Base-by-base conservation (phyloP, 2,329 filamentous ascomycete genomes). In the Bertia moriformis region DNA sequence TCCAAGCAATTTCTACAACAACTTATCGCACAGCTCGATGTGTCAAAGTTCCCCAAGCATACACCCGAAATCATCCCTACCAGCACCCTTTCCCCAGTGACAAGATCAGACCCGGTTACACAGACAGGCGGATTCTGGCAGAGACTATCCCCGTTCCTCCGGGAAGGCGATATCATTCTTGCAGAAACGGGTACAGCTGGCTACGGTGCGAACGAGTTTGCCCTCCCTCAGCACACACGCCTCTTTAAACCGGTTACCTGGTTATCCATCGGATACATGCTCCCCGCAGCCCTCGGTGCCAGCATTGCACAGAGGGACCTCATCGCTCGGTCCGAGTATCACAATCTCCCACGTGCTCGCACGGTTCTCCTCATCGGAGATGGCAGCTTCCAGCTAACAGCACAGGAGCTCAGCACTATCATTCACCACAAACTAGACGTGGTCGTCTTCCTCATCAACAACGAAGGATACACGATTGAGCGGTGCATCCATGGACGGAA, bases 351-450 rank as follows among this genome's bases (percentile, higher is more conserved):
- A 7, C 50, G 52, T 4, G 59, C 52, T n/a, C 58, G 69, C 40
- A 70, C 72, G 0, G 61, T 78, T 7, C 54, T 78, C 2, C 62
- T 75, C 43, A 75, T 75, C 22, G 75, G 74, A 4, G 75, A 79
- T 39, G 77, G 76, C 3, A 76, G 72, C 44, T 66, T 82, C 42
- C 70, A 79, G 45, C 69, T 82, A 57, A 82, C 76, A 0, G 73
- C 67, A 0, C 78, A 83, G 49, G 76, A 80, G 45, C 57, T 83
- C 3, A 68, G 69, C 10, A 78, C 73, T 2, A 79, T 81, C 47
- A 71, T 82, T 46, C 59, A 60, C 14, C 59, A 69, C 40, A 59
- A 62, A 3, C 57, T 73, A 17, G 58, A 69, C 27, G 60, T 68
- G 3, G 56, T 63, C 3, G 55, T 67, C 15, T 63, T 77, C 42